phyloP scores from a whole-genome alignment of 495 filamentous ascomycete genomes.

The Aspergillus nanangensis region DNA sequence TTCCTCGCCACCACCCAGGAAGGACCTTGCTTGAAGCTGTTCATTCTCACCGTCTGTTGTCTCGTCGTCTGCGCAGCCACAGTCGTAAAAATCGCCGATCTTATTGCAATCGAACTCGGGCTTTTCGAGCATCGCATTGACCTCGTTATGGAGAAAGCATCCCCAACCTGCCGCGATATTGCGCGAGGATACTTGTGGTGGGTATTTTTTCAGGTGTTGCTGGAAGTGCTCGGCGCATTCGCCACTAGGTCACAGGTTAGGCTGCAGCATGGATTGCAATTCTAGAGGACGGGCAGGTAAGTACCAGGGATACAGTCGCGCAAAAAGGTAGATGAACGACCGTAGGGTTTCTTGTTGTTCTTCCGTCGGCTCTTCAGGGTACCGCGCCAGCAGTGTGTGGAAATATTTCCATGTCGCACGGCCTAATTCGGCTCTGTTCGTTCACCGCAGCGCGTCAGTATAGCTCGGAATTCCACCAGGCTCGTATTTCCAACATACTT shows the following conservation, averaged over 20 bases:
- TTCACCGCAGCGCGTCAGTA: conserved; percentile 2
- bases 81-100: conserved; percentile 92
- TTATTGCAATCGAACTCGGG: conserved; percentile 80
- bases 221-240: conserved; percentile 94
- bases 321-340: conserved; percentile 85
- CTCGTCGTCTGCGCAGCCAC: conserved; percentile 82
- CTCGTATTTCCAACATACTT: no score
- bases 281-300: neutral
- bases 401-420: conserved; percentile 88
- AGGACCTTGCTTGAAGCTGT: conserved; percentile 6
- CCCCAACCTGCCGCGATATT: conserved; percentile 86
- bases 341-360: conserved; percentile 82
- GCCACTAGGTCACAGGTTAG: conserved; percentile 51
- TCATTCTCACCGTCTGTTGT: conserved; percentile 11
- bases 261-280: neutral
- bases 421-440: conserved; percentile 73
- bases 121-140: conserved; percentile 84
- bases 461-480: no score
- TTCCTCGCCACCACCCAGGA: conserved; percentile 7
- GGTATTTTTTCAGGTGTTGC: conserved; percentile 71
- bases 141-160: conserved; percentile 91
- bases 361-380: conserved; percentile 76
- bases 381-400: conserved; percentile 93
- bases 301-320: conserved; percentile 83
- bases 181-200: conserved; percentile 85